Base-by-base conservation (phyloP, 305 asterid species). In the Fraxinus greggii region DNA sequence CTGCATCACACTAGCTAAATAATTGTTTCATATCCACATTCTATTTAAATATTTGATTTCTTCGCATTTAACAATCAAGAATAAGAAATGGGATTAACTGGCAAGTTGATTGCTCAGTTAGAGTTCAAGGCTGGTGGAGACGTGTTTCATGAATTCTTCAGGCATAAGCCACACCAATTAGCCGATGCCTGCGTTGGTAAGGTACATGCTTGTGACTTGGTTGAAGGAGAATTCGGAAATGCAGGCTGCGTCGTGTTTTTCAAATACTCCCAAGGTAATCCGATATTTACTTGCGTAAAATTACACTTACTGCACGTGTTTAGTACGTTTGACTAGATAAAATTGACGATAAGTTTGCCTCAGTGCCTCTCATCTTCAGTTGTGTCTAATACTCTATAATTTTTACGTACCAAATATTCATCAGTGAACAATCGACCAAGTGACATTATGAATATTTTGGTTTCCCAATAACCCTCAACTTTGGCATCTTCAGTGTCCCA, bases 51-150 rank as follows among this genome's bases (percentile, higher is more conserved):
- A 51, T 51, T 17, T 51, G 7, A 51, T 54, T 54, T 54, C n/a
- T 54, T 54, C n/a, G 26, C 24, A 54, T 19, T 19, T n/a, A 56
- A 56, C 28, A 19, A 7, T 19, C 28, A 56, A 56, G 67, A 56
- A 6, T n/a, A 19, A 56, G 32, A 63, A 24, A 65, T 65, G 73
- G 73, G 35, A 24, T 26, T 65, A 65, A 65, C 33, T 26, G 73
- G 73, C 26, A 69, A 69, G 75, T 5, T 69, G 17, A 69, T 69
- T 10, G 75, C 75, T 13, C 38, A 31, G 40, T 5, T 69, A 69
- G 75, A 69, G 40, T 69, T 69, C 21, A 28, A 69, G 23, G 75
- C 75, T 28, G 75, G 75, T 13, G 74, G 38, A 67, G 74, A 67
- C 17, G 74, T 67, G 36, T 67, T 67, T 67, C 74, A 67, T 26